Conservation (phyloP, 106 monocot genomes). For the Dendrobium officinale region DNA sequence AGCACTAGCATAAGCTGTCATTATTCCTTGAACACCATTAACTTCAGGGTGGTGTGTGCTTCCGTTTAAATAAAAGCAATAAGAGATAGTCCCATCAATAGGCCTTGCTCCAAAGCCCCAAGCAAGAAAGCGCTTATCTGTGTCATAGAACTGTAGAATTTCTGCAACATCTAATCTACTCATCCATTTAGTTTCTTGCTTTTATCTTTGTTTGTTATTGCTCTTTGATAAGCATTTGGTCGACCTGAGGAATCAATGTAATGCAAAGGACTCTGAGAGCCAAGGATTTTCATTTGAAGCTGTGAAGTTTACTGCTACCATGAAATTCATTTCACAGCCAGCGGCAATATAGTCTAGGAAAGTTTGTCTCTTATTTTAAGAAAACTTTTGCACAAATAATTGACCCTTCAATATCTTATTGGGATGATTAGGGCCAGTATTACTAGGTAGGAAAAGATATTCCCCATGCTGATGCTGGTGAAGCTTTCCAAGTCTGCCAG, state of each 20-base stretch:
- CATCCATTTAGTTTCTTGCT: too few species aligned
- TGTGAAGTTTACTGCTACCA: slow-evolving; percentile 40
- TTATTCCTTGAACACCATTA: slow-evolving; percentile 81
- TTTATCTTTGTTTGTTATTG: slow-evolving; percentile 57
- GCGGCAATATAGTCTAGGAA: slow-evolving; percentile 85
- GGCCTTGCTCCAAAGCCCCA: slow-evolving; percentile 99
- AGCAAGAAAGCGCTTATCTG: slow-evolving; percentile 74
- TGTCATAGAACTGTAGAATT: slow-evolving; percentile 82
- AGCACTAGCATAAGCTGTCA: slow-evolving; percentile 89
- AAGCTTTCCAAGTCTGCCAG: slow-evolving; percentile 68
- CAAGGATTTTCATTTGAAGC: slow-evolving; percentile 98
- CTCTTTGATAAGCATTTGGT: slow-evolving; percentile 93
- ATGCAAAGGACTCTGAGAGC: slow-evolving; percentile 94
- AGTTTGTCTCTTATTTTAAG: slow-evolving; percentile 40
- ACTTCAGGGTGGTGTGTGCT: slow-evolving; percentile 82
- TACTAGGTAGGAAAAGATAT: slow-evolving; percentile 52
- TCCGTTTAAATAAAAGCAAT: slow-evolving; percentile 96
- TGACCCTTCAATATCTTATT: slow-evolving; percentile 76
- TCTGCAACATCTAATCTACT: slow-evolving; percentile 63
- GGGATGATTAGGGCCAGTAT: slow-evolving; percentile 23
- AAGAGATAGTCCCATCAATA: slow-evolving; percentile 93
- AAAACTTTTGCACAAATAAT: slow-evolving; percentile 63
- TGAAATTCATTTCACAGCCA: slow-evolving; percentile 78
- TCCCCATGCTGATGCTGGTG: slow-evolving; percentile 45
- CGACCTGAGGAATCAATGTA: slow-evolving; percentile 93